phyloP scores from a whole-genome alignment of 768 basidiomycete genomes.

The Hygrocybe punicea region DNA sequence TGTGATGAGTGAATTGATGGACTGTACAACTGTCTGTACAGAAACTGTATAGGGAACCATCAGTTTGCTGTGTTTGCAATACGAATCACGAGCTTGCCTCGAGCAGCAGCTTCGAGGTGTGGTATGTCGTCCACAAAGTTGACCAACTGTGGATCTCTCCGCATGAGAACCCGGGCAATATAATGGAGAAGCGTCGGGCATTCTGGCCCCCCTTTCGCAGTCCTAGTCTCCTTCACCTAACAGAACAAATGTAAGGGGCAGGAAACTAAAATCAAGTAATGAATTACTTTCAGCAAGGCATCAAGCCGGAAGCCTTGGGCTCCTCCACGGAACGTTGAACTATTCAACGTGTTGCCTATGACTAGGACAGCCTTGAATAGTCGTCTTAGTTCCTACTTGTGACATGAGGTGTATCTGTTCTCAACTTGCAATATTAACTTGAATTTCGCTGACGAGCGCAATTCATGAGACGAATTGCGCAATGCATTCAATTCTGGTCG shows the following conservation, averaged over 20 bases:
- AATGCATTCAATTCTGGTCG: conserved; percentile 76
- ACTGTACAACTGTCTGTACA: conserved; percentile 57
- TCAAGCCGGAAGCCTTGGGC: conserved; percentile 85
- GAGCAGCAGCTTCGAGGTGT: conserved; percentile 76
- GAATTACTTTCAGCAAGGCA: conserved; percentile 69
- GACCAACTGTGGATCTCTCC: conserved; percentile 60
- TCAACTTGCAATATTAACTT: conserved; percentile 66
- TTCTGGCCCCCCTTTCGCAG: conserved; percentile 57
- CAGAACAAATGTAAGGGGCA: conserved; percentile 1
- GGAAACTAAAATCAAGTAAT: background rate
- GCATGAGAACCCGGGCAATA: conserved; percentile 69
- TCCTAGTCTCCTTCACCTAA: conserved; percentile 82
- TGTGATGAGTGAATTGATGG: conserved; percentile 52
- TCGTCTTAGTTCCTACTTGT: background rate
- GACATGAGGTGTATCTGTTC: background rate
- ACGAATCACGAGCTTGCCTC: conserved; percentile 46
- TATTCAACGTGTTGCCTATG: conserved; percentile 82
- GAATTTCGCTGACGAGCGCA: conserved; percentile 62
- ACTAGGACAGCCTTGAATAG: conserved; percentile 57
- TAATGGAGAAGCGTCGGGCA: conserved; percentile 93
- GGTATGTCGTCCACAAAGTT: conserved; percentile 79
- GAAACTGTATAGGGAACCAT: conserved; percentile 51
- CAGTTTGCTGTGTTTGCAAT: background rate
- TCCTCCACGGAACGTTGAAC: conserved; percentile 75
- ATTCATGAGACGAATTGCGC: conserved; percentile 64